Conservation (phyloP, 371 early-diverging fungal species). For the Dichotomocladium elegans region DNA sequence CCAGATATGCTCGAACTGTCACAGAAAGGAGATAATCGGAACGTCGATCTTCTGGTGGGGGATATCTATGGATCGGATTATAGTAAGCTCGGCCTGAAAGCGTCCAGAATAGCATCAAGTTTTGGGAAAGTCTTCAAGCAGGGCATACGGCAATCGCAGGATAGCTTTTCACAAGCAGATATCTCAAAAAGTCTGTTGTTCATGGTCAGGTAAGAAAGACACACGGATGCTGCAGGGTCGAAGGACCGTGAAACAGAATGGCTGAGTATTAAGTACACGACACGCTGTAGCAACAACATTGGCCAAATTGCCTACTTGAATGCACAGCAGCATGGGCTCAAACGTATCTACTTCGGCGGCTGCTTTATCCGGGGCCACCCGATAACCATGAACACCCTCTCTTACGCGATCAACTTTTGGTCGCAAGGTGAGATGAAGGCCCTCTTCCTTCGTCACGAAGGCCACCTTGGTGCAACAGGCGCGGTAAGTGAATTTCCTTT, state of each 20-base stretch:
- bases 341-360: conserved; percentile 92
- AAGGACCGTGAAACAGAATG: neutral
- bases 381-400: conserved; percentile 95
- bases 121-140: conserved; percentile 95
- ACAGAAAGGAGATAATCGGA: conserved; percentile 88
- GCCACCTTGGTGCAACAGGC: conserved; percentile 94
- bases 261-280: neutral
- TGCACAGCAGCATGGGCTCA: conserved; percentile 89
- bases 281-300: conserved; percentile 84
- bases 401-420: conserved; percentile 96
- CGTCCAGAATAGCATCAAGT: conserved; percentile 89
- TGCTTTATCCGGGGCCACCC: conserved; percentile 95
- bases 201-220: conserved; percentile 79
- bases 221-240: too few relatives aligned
- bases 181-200: conserved; percentile 85
- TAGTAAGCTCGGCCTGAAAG: conserved; percentile 82
- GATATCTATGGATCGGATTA: conserved; percentile 95
- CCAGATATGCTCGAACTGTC: conserved; percentile 91
- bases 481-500: conserved; percentile 60
- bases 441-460: conserved; percentile 93
- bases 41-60: conserved; percentile 93
- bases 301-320: conserved; percentile 97
- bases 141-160: conserved; percentile 52
- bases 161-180: conserved; percentile 70
- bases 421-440: conserved; percentile 94